Percentiles rank a stretch among this genome's conserved stretches.
These are phyloP conservation scores for Tulasnella sp. DNA, from an alignment of 768 basidiomycete species.

Conservation along the genomic window DNA sequence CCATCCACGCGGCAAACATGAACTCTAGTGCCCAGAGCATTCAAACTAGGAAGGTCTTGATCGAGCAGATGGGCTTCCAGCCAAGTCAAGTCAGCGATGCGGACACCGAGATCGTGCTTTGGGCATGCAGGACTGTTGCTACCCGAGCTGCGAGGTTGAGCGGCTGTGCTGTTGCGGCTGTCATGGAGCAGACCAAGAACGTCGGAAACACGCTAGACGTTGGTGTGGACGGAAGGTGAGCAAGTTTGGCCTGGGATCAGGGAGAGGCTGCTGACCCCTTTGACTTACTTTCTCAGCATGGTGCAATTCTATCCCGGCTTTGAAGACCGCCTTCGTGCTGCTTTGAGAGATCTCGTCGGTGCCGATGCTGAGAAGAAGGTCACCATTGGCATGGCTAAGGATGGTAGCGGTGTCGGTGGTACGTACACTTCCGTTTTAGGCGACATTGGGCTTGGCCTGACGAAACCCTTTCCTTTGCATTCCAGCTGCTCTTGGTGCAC, in stretches of 20 bases:
- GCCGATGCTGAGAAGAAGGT: slow-evolving; percentile 77
- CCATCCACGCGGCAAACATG: slow-evolving; percentile 14
- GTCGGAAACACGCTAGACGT: slow-evolving; percentile 58
- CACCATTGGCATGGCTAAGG: slow-evolving; percentile 91
- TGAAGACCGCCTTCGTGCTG: slow-evolving; percentile 70
- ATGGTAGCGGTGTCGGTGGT: slow-evolving; percentile 98
- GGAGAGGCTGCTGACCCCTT: background rate
- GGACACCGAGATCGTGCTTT: slow-evolving; percentile 71
- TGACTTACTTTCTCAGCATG: slow-evolving; percentile 55
- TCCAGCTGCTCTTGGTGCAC: slow-evolving; percentile 83
- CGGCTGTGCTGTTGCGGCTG: slow-evolving; percentile 83
- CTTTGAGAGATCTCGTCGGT: slow-evolving; percentile 77
- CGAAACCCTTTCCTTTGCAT: slow-evolving; percentile 2
- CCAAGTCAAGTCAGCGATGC: slow-evolving; percentile 54
- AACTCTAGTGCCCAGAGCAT: slow-evolving; percentile 24
- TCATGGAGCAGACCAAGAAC: slow-evolving; percentile 75
- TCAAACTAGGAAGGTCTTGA: slow-evolving; percentile 55
- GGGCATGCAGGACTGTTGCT: slow-evolving; percentile 77
- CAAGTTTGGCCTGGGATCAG: background rate
- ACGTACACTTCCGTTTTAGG: slow-evolving; percentile 43
- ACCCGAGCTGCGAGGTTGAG: slow-evolving; percentile 82
- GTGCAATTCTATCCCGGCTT: slow-evolving; percentile 93
- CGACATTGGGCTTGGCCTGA: background rate
- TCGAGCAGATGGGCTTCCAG: slow-evolving; percentile 61
- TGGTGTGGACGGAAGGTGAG: slow-evolving; percentile 91